Evolutionary conservation across 768 basidiomycete species (phyloP).

Genomic region (Tricholomella constricta): DNA sequence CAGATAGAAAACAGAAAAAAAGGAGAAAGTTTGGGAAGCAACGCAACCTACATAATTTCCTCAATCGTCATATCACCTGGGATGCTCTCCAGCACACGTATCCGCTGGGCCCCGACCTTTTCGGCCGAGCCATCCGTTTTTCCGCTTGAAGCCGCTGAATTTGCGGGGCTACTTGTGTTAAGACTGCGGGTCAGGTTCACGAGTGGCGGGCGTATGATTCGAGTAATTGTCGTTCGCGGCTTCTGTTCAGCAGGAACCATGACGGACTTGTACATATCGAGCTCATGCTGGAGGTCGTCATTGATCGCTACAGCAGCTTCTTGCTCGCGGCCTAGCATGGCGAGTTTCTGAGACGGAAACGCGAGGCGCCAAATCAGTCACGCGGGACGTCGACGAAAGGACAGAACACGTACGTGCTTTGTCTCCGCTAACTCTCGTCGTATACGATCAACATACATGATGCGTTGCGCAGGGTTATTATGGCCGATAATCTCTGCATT

Average conservation of each 20-base stretch:
- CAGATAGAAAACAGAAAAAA: background rate
- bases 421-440: slow-evolving; percentile 76
- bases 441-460: slow-evolving; percentile 85
- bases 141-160: background rate
- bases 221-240: slow-evolving; percentile 55
- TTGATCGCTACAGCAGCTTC: slow-evolving; percentile 47
- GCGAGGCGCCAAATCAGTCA: background rate
- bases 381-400: background rate
- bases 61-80: slow-evolving; percentile 56
- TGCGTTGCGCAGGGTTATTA: slow-evolving; percentile 81
- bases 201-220: slow-evolving; percentile 51
- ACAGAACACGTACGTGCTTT: slow-evolving; percentile 65
- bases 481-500: slow-evolving; percentile 88
- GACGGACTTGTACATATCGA: slow-evolving; percentile 64
- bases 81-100: slow-evolving; percentile 31
- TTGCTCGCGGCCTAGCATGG: slow-evolving; percentile 46
- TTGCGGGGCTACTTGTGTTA: slow-evolving; percentile 18
- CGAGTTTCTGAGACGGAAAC: slow-evolving; percentile 43
- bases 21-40: background rate
- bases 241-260: slow-evolving; percentile 49
- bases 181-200: slow-evolving; percentile 44
- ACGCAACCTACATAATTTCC: slow-evolving; percentile 29
- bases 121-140: background rate
- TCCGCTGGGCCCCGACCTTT: slow-evolving; percentile 12
- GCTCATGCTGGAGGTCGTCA: slow-evolving; percentile 50